Percentiles rank a stretch among this genome's conserved stretches.
These are phyloP conservation scores for Pleurozium schreberi DNA, from an alignment of 225 moss, liverwort and hornwort species.

Conservation along the genomic window DNA sequence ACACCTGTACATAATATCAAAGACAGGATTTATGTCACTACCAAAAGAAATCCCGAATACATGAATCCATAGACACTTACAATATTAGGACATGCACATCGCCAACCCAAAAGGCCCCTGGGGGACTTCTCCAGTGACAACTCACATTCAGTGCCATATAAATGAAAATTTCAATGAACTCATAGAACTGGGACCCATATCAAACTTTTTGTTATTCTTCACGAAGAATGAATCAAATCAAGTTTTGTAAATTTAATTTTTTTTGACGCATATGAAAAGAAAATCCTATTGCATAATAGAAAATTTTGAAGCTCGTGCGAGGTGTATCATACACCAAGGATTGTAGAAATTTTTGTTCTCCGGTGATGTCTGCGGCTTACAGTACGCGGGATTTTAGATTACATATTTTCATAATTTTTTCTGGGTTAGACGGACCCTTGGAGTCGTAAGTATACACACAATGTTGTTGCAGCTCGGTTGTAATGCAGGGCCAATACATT, in stretches of 20 bases:
- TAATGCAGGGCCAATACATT: background rate
- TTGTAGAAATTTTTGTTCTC: background rate
- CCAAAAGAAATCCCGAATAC: background rate
- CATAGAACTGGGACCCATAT: background rate
- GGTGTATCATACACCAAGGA: background rate
- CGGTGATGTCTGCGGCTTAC: background rate
- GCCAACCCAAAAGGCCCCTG: no score
- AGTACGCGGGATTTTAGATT: background rate
- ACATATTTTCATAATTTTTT: no score
- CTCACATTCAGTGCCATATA: background rate
- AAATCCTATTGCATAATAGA: background rate
- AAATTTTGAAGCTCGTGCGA: background rate
- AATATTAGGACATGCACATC: background rate
- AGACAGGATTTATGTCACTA: background rate
- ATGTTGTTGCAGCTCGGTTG: background rate
- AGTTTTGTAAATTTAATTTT: background rate
- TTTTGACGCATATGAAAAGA: background rate
- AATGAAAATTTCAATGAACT: background rate
- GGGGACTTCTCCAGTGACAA: background rate
- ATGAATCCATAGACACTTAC: background rate
- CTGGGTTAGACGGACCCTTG: background rate
- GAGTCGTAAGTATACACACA: background rate
- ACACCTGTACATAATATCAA: slow-evolving; percentile 23
- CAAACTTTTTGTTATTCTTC: background rate
- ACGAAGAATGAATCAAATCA: background rate